Percentiles rank a stretch among this genome's conserved stretches.
phyloP scores from a whole-genome alignment of 2,329 filamentous ascomycete genomes.

The Parafenestella ontariensis region DNA sequence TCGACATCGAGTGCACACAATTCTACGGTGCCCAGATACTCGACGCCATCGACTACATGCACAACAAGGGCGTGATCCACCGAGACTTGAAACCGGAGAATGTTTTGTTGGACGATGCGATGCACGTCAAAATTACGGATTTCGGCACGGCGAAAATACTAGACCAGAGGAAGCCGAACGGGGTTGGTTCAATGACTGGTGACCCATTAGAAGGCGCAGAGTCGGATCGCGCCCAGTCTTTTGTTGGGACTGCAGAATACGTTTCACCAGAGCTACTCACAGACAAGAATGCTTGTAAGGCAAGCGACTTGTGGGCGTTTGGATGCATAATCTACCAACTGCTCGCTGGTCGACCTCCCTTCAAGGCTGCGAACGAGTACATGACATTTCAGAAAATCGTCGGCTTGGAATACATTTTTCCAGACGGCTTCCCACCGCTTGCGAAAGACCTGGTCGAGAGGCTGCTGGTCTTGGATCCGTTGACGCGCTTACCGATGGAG shows the following conservation, averaged over 20 bases:
- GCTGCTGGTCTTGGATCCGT: slow-evolving; percentile 86
- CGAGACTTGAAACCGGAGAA: slow-evolving; percentile 97
- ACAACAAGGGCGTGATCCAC: slow-evolving; percentile 93
- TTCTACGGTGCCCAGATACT: slow-evolving; percentile 97
- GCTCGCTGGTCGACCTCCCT: slow-evolving; percentile 91
- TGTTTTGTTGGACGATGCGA: slow-evolving; percentile 89
- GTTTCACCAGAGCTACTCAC: slow-evolving; percentile 97
- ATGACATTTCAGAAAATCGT: slow-evolving; percentile 99
- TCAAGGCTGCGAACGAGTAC: slow-evolving; percentile 96
- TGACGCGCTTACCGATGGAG: slow-evolving; percentile 84
- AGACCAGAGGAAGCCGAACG: slow-evolving; percentile 58
- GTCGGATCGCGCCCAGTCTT: slow-evolving; percentile 83
- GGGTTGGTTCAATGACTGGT: slow-evolving; percentile 48
- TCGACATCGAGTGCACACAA: slow-evolving; percentile 90
- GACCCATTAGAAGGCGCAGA: slow-evolving; percentile 65
- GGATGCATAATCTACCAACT: slow-evolving; percentile 98
- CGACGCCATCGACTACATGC: slow-evolving; percentile 98
- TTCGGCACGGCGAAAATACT: slow-evolving; percentile 98
- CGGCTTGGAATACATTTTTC: slow-evolving; percentile 91
- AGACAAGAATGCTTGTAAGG: slow-evolving; percentile 96
- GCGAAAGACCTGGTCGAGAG: slow-evolving; percentile 91
- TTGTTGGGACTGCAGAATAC: slow-evolving; percentile 97
- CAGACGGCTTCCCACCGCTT: slow-evolving; percentile 81
- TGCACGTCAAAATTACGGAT: slow-evolving; percentile 98
- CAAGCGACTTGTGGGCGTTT: slow-evolving; percentile 97